phyloP scores from a whole-genome alignment of 495 filamentous ascomycete species.

The Xylaria scruposa region DNA sequence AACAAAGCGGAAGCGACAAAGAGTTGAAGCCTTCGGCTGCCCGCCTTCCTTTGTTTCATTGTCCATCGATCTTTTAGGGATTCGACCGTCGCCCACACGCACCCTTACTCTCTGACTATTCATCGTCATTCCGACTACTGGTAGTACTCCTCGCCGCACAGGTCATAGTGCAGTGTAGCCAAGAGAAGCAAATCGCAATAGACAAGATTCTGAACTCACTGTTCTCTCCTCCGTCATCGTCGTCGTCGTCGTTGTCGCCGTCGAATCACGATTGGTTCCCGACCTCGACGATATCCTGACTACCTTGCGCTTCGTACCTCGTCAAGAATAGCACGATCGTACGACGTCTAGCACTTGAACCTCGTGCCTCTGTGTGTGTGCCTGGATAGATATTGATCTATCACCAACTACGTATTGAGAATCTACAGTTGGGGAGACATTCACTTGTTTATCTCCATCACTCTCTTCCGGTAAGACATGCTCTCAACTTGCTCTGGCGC shows the following conservation, averaged over 20 bases:
- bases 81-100: slow-evolving; percentile 30
- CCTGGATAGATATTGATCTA: slow-evolving; percentile 31
- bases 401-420: slow-evolving; percentile 45
- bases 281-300: slow-evolving; percentile 37
- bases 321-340: slow-evolving; percentile 30
- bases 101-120: not conserved
- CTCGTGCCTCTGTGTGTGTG: slow-evolving; percentile 37
- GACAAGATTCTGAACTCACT: slow-evolving; percentile 36
- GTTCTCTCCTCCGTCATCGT: slow-evolving; percentile 1
- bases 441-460: slow-evolving; percentile 93
- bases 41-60: slow-evolving; percentile 35
- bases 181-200: slow-evolving; percentile 40
- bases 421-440: slow-evolving; percentile 84
- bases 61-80: slow-evolving; percentile 35
- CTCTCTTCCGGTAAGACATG: slow-evolving; percentile 67
- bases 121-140: slow-evolving; percentile 22
- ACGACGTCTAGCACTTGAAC: slow-evolving; percentile 23
- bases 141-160: slow-evolving; percentile 35
- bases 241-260: slow-evolving; percentile 34
- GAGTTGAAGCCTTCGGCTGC: slow-evolving; percentile 22
- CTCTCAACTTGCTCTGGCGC: slow-evolving; percentile 6
- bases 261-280: slow-evolving; percentile 37
- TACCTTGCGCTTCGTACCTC: slow-evolving; percentile 38
- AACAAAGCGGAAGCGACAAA: slow-evolving; percentile 35
- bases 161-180: slow-evolving; percentile 43